A percentile compares a stretch with the other conserved stretches of the same genome.
phyloP scores from a whole-genome alignment of 2,329 filamentous ascomycete species.

The Emmonsiellopsis sp. region DNA sequence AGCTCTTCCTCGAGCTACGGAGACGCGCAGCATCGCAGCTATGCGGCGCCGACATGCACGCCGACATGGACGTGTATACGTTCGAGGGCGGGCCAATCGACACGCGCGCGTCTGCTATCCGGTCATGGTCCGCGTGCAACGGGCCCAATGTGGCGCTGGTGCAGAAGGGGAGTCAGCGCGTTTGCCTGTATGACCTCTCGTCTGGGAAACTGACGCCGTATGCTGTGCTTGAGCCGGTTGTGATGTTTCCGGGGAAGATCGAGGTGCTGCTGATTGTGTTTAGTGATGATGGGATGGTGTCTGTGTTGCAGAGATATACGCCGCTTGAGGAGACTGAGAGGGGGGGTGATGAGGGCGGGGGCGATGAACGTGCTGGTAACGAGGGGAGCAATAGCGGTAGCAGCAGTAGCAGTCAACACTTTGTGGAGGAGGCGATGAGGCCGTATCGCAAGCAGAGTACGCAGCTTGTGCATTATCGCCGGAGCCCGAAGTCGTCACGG shows the following conservation, averaged over 20 bases:
- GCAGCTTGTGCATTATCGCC: slow-evolving; percentile 21
- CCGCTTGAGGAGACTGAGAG: slow-evolving; percentile 13
- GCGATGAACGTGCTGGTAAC: background rate
- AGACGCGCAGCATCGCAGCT: slow-evolving; percentile 22
- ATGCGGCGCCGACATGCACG: slow-evolving; percentile 26
- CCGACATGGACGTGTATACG: slow-evolving; percentile 20
- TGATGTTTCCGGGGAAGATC: slow-evolving; percentile 17
- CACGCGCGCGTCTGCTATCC: slow-evolving; percentile 21
- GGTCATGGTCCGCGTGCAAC: background rate
- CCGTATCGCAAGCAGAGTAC: slow-evolving; percentile 15
- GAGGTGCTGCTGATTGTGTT: slow-evolving; percentile 25
- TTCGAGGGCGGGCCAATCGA: slow-evolving; percentile 21
- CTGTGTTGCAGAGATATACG: slow-evolving; percentile 25
- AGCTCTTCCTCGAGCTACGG: slow-evolving; percentile 25
- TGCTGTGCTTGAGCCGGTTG: slow-evolving; percentile 15
- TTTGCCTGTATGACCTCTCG: slow-evolving; percentile 19
- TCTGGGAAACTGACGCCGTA: slow-evolving; percentile 12
- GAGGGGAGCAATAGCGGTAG: background rate
- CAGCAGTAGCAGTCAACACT: slow-evolving; percentile 17
- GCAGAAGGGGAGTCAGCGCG: slow-evolving; percentile 19
- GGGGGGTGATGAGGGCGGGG: slow-evolving; percentile 7
- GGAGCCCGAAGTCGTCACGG: background rate
- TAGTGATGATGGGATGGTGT: slow-evolving; percentile 14
- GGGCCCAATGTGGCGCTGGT: slow-evolving; percentile 19
- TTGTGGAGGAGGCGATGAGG: slow-evolving; percentile 23